phyloP scores from a whole-genome alignment of 176 grass and related monocot genomes.

The Rhynchospora tenuis region DNA sequence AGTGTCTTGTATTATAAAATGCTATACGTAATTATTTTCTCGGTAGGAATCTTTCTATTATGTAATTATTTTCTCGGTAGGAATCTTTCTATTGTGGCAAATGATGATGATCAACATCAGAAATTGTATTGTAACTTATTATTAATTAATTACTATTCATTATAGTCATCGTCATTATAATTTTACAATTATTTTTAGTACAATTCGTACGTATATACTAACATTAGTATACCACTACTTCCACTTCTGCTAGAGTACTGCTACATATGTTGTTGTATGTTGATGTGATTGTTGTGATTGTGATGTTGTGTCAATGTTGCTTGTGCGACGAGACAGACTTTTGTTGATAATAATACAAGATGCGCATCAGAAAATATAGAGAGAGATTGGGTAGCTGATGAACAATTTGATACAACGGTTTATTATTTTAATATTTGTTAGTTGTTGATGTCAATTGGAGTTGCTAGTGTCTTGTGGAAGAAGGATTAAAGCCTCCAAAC shows the following conservation, averaged over 20 bases:
- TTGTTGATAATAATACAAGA: not conserved
- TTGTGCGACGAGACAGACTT: not conserved
- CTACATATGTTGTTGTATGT: not conserved
- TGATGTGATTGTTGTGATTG: not conserved
- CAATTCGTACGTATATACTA: not conserved
- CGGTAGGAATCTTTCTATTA: too few relatives aligned
- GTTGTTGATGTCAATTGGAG: conserved; percentile 40
- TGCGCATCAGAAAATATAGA: not conserved
- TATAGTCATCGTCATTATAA: too few relatives aligned
- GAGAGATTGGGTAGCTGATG: conserved; percentile 25
- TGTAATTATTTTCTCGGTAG: too few relatives aligned
- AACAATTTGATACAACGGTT: conserved; percentile 47
- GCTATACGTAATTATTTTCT: too few relatives aligned
- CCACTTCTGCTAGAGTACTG: not conserved
- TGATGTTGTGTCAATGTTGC: conserved; percentile 1
- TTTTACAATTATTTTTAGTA: not conserved
- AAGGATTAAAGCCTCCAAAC: not conserved
- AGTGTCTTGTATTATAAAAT: too few relatives aligned
- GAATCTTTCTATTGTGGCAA: too few relatives aligned
- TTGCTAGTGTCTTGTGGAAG: not conserved
- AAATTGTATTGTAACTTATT: too few relatives aligned
- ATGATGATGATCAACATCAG: too few relatives aligned
- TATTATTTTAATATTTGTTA: conserved; percentile 40
- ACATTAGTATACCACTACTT: not conserved
- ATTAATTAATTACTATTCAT: too few relatives aligned